Percentiles rank a stretch among this genome's conserved stretches.
These are phyloP conservation scores for Lachancea fermentati DNA, from an alignment of 805 yeast genomes.

Conservation along the genomic window DNA sequence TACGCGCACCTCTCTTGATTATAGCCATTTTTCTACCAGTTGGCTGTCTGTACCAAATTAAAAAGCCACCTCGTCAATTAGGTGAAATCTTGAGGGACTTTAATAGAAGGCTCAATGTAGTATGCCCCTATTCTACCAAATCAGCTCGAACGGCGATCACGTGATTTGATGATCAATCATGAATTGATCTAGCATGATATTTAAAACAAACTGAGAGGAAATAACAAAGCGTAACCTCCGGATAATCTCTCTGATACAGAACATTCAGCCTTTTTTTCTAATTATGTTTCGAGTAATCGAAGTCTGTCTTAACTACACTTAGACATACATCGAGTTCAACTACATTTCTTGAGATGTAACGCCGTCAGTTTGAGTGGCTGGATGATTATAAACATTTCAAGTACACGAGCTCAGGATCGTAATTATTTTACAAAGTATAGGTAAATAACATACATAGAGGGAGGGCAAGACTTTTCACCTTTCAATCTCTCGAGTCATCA, in stretches of 20 bases:
- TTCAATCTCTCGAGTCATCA: background rate
- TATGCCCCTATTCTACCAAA: background rate
- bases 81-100: background rate
- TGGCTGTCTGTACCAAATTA: background rate
- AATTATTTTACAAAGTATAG: background rate
- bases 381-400: no score
- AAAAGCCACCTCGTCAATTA: background rate
- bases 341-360: no score
- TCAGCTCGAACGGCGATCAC: background rate
- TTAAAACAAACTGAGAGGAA: no score
- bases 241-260: no score
- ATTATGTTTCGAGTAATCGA: no score
- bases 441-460: background rate
- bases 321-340: no score
- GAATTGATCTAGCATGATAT: no score
- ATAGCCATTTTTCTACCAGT: conserved; percentile 52
- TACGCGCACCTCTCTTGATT: conserved; percentile 68
- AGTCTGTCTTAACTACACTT: no score
- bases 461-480: background rate
- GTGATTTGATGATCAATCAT: background rate
- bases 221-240: no score
- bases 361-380: no score
- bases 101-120: background rate
- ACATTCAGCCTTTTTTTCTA: no score
- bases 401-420: no score